These are phyloP conservation scores for Reticulomyxa filosa DNA, from an alignment of 78 protist species.

Conservation along the genomic window DNA sequence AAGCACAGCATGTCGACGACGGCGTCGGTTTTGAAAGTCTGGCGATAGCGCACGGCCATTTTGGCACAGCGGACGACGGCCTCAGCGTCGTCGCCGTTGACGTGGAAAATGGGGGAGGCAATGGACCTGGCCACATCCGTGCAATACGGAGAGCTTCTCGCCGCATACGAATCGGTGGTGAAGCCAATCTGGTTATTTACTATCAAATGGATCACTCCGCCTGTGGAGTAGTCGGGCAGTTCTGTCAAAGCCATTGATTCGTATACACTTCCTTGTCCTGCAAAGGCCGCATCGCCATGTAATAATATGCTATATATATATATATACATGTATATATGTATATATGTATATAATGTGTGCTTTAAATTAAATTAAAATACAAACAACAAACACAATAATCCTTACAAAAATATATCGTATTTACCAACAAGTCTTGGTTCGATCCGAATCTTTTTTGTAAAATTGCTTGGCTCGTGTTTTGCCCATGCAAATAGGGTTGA, in stretches of 20 bases:
- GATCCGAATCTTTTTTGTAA: not conserved
- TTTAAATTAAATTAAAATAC: not conserved
- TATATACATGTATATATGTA: not conserved
- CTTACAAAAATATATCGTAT: not conserved
- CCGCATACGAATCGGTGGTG: not conserved
- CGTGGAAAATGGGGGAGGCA: not conserved
- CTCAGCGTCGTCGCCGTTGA: not conserved
- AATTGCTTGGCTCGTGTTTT: not conserved
- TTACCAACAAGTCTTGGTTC: not conserved
- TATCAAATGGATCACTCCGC: not conserved
- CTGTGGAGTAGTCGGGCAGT: not conserved
- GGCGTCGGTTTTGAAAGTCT: constrained; percentile 28
- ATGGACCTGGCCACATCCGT: not conserved
- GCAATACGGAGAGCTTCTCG: not conserved
- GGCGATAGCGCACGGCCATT: constrained; percentile 47
- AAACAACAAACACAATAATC: not conserved
- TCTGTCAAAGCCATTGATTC: not conserved
- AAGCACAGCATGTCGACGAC: not conserved
- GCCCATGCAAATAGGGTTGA: not conserved
- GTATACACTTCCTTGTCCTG: not conserved
- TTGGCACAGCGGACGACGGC: not conserved
- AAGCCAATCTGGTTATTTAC: constrained; percentile 3
- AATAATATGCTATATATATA: not conserved
- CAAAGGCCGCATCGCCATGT: not conserved
- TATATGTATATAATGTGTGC: not conserved